Conservation (phyloP, 1,284 basidiomycete genomes). For the Fistulina hepatica region DNA sequence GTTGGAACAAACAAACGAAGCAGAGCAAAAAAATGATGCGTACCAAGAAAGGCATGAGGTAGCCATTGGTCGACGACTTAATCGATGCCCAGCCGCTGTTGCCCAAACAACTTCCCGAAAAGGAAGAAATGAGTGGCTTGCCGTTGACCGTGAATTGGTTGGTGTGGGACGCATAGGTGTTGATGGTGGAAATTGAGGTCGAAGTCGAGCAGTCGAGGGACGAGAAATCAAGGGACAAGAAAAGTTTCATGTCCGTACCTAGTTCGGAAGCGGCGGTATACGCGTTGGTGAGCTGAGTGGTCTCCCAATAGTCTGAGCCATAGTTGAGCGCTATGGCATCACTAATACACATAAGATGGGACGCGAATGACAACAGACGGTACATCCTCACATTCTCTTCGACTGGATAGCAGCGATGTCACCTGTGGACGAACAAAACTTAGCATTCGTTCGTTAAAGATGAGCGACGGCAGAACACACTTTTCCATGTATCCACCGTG, state of each 20-base stretch:
- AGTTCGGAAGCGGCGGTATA: constrained; percentile 27
- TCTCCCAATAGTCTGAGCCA: constrained; percentile 29
- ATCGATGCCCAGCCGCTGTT: constrained; percentile 29
- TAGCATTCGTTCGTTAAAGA: too few relatives aligned
- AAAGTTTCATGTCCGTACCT: constrained; percentile 27
- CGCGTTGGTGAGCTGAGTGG: constrained; percentile 26
- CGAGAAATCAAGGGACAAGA: constrained; percentile 35
- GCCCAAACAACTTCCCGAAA: constrained; percentile 29
- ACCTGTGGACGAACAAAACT: too few relatives aligned
- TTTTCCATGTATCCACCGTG: constrained; percentile 27
- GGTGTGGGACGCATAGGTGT: constrained; percentile 24
- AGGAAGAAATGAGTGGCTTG: constrained; percentile 31
- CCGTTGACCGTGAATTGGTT: constrained; percentile 32
- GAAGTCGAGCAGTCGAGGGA: constrained; percentile 26
- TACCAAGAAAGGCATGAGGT: constrained; percentile 38
- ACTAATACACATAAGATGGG: too few relatives aligned
- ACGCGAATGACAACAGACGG: too few relatives aligned
- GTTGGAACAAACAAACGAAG: background rate
- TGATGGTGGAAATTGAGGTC: constrained; percentile 24
- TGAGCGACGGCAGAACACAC: too few relatives aligned
- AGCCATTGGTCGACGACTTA: constrained; percentile 29
- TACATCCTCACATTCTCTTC: too few relatives aligned
- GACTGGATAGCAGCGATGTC: constrained; percentile 29
- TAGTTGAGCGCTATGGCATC: constrained; percentile 37
- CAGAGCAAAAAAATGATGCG: constrained; percentile 10